Percentiles rank a stretch among this genome's conserved stretches.
Evolutionary conservation across 2,329 filamentous ascomycete species (phyloP).

Genomic region (Nemania diffusa): DNA sequence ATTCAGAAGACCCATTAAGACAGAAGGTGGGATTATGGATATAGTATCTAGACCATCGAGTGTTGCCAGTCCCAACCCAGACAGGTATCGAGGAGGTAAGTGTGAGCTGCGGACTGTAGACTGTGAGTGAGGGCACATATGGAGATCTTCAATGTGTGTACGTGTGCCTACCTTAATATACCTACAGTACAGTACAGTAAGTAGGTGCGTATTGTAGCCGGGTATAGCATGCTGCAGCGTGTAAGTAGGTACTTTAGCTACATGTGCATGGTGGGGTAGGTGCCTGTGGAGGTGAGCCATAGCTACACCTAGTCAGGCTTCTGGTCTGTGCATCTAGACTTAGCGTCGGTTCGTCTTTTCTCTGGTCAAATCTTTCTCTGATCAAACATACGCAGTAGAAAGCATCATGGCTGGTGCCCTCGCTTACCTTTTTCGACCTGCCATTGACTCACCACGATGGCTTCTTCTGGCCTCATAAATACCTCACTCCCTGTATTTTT

Average conservation of each 20-base stretch:
- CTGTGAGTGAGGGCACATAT: too few species aligned
- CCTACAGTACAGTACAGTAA: too few species aligned
- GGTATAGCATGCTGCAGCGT: neutral
- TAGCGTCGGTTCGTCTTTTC: neutral
- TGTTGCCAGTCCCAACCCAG: neutral
- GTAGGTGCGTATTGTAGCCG: neutral
- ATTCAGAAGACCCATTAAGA: neutral
- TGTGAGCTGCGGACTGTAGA: neutral
- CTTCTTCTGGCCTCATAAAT: constrained; percentile 39
- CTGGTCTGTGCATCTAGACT: constrained; percentile 2
- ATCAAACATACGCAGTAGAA: constrained; percentile 47
- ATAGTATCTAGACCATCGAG: neutral
- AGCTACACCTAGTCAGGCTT: too few species aligned
- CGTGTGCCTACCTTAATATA: too few species aligned
- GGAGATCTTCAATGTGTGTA: too few species aligned
- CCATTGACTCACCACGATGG: constrained; percentile 46
- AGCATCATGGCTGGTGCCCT: constrained; percentile 44
- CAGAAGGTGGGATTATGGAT: neutral
- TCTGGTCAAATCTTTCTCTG: neutral
- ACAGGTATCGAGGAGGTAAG: too few species aligned
- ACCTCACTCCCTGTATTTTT: constrained; percentile 33
- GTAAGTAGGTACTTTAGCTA: neutral
- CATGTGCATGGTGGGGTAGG: too few species aligned
- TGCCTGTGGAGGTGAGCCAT: too few species aligned
- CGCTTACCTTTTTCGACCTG: constrained; percentile 31